Percentiles rank a stretch among this genome's conserved stretches.
These are phyloP conservation scores for Penicillium sp. DNA, from an alignment of 2,329 filamentous ascomycete genomes.

Conservation along the genomic window DNA sequence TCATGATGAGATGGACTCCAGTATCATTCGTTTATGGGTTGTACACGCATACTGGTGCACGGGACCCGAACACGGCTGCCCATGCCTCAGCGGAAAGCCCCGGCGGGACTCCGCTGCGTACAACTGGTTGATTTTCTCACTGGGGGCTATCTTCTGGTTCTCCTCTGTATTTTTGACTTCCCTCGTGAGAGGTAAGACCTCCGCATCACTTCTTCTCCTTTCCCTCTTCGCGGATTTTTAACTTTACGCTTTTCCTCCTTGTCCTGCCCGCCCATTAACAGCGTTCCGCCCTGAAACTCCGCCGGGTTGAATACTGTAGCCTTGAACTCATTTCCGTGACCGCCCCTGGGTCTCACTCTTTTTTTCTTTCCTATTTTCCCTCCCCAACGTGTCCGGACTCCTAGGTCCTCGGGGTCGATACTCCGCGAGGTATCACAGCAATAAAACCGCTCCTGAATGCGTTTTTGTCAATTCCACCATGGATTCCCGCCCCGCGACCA, in stretches of 20 bases:
- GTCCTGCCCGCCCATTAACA: not conserved
- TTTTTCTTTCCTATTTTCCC: not conserved
- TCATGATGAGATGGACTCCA: not conserved
- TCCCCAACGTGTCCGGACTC: not conserved
- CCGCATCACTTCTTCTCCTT: not conserved
- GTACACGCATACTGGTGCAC: not conserved
- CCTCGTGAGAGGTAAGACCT: not conserved
- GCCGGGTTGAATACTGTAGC: not conserved
- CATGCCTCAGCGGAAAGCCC: conserved; percentile 17
- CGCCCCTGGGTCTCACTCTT: not conserved
- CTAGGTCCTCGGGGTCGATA: not conserved
- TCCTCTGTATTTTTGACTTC: not conserved
- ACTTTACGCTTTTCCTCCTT: not conserved
- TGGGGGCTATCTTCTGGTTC: not conserved
- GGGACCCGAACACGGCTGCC: not conserved
- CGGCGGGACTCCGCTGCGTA: conserved; percentile 23
- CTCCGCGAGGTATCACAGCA: not conserved
- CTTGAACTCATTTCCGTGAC: not conserved
- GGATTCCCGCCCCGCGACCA: conserved; percentile 36
- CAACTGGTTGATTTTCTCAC: not conserved
- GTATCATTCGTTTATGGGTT: not conserved
- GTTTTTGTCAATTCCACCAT: conserved; percentile 20
- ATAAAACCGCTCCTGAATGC: not conserved
- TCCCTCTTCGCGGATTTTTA: not conserved
- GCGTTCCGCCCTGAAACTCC: not conserved